Percentiles rank a stretch among this genome's conserved stretches.
Conservation (phyloP, 2,329 filamentous ascomycete species). For the Penicillium sclerotigenum region DNA sequence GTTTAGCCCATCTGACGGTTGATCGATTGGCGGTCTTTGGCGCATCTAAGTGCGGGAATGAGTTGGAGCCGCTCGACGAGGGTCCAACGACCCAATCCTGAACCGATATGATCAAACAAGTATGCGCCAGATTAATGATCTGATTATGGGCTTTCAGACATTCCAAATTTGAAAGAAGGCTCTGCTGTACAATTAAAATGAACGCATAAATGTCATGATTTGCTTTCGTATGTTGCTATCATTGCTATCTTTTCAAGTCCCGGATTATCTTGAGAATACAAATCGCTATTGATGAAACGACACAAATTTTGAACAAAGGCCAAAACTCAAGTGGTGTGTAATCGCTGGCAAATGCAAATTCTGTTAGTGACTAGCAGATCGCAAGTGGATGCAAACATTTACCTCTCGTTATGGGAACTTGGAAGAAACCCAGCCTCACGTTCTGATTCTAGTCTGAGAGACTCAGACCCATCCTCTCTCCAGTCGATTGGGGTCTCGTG, state of each 20-base stretch:
- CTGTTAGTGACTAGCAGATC: neutral
- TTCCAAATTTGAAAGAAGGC: constrained; percentile 23
- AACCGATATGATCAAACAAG: constrained; percentile 41
- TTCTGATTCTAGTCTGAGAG: neutral
- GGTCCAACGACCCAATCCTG: constrained; percentile 28
- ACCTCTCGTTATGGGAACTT: neutral
- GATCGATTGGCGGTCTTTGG: constrained; percentile 24
- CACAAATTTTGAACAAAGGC: neutral
- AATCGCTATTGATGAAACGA: constrained; percentile 4
- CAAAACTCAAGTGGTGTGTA: neutral
- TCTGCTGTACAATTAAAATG: neutral
- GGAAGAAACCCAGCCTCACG: constrained; percentile 6
- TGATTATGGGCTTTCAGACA: constrained; percentile 37
- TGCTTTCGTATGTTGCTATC: neutral
- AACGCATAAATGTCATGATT: neutral
- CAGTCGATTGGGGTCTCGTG: neutral
- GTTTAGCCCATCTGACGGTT: constrained; percentile 34
- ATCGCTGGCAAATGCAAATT: neutral
- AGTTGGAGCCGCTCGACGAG: constrained; percentile 4
- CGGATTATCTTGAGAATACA: constrained; percentile 2
- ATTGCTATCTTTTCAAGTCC: neutral
- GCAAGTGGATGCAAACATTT: neutral
- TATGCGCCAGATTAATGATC: constrained; percentile 41
- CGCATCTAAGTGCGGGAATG: neutral
- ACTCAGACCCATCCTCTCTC: neutral